Evolutionary conservation across 257 asterid species (phyloP), one percentile per base, ranked within the genome.

Genomic region (Catharanthus roseus): DNA sequence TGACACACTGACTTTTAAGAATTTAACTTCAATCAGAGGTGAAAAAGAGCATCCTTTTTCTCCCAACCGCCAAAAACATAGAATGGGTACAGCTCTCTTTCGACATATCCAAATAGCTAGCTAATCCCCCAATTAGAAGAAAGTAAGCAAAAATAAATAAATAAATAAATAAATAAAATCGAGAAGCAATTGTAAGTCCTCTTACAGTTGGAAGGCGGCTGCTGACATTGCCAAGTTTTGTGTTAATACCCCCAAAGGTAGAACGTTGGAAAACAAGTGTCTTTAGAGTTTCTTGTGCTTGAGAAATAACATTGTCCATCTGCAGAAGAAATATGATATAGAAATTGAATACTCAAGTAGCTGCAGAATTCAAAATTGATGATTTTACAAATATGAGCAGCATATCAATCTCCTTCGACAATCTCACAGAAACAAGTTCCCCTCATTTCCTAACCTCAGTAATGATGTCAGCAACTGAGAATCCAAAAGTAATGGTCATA

Each of bases 151-250:
- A n/a, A n/a, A n/a, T n/a, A n/a, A n/a, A n/a, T n/a, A n/a, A n/a
- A n/a, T n/a, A n/a, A n/a, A n/a, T n/a, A n/a, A n/a, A n/a, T n/a
- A n/a, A n/a, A n/a, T n/a, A n/a, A 3, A 7, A 53, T 28, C 16
- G 60, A 23, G 41, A 60, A 18, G 36, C 28, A 68, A 29, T 12
- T 26, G 44, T 0, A 15, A 18, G 65, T 67, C 70, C 77, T 68
- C 93, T 78, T 84, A 93, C 98, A 54, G 89, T 87, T 13, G 98
- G 98, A 77, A 93, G 96, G 75, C 96, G 96, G 83, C 95, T 93
- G 89, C 97, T 82, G 82, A 93, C 87, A 75, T 90, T 93, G 78
- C 97, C 87, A 75, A 93, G 93, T 85, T 93, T 93, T 38, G 88
- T 83, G 74, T 88, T 86, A 77, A 93, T 89, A 74, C 95, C 96